Evolutionary conservation across 2,329 filamentous ascomycete genomes (phyloP), one percentile per base, ranked within the genome.

Genomic region (Periconia macrospinosa): DNA sequence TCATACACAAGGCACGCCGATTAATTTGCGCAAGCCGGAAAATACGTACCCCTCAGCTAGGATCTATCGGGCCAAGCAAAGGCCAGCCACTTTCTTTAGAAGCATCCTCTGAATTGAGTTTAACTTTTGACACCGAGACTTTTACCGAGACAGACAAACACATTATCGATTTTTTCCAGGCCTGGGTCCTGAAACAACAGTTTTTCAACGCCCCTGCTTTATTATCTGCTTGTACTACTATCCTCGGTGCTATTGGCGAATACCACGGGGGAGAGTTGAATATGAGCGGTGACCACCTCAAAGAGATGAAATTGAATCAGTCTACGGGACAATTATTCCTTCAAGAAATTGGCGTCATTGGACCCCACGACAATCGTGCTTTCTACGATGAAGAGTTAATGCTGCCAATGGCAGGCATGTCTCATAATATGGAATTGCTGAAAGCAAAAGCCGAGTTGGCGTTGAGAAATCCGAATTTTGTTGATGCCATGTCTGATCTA

Each of bases 331-430:
- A 61, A 79, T 80, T 84, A 1, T 91, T 92, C 58, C 73, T 94
- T 30, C 88, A 92, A 64, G 90, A 94, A 68, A 79, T 92, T 41
- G 89, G 89, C 11, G 84, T 86, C 49, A 81, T 91, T 41, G 75
- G 83, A 8, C 87, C 89, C 0, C 90, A 87, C 82, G 88, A 92
- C 62, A 83, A 90, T 45, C 81, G 81, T 3, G 78, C 83, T 3
- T 79, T 87, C 2, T 90, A 89, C 69, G 81, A 81, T 66, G 76
- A 79, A 53, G 60, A 78, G 50, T 68, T 86, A 13, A 75, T 80
- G 58, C 75, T 86, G 18, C 83, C 83, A 1, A 75, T 70, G 23
- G 73, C 76, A 11, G 72, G 77, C 27, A 66, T 76, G 30, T 76
- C 75, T 17, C 76, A 74, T 30, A 78, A 77, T 35, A 54, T 80